phyloP scores from a whole-genome alignment of 73 alveolate genomes.

The Paramecium primaurelia region DNA sequence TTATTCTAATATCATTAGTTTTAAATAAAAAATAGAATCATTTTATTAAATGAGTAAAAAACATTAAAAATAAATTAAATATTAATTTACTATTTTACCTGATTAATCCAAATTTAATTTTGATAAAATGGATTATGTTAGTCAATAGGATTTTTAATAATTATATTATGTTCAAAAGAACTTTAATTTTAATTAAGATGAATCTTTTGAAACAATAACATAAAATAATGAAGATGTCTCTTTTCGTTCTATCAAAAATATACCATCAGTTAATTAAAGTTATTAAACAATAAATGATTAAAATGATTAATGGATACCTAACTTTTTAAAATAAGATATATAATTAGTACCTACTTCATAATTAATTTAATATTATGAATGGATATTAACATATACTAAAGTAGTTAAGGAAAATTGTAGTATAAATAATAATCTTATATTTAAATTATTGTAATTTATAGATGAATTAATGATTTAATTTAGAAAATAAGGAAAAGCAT shows the following conservation, averaged over 20 bases:
- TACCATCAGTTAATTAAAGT: not conserved
- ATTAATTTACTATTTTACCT: not conserved
- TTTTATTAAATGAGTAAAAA: not conserved
- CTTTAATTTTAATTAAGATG: not conserved
- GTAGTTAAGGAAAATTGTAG: slow-evolving; percentile 12
- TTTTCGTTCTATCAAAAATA: not conserved
- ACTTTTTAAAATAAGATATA: not conserved
- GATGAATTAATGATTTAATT: not conserved
- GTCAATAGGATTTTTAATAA: not conserved
- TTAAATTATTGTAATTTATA: not conserved
- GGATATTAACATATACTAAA: not conserved
- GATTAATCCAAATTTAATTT: not conserved
- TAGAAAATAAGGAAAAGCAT: slow-evolving; percentile 27
- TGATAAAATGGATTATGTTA: not conserved
- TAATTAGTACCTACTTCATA: not conserved
- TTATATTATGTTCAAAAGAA: not conserved
- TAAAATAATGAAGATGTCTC: not conserved
- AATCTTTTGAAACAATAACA: not conserved
- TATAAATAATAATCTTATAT: not conserved
- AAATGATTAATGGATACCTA: not conserved
- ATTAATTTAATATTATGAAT: slow-evolving; percentile 26
- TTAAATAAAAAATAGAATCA: not conserved
- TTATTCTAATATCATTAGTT: not conserved
- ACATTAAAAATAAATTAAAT: not conserved
- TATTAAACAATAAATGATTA: not conserved